Evolutionary conservation across 1,284 basidiomycete species (phyloP).

Genomic region (Papiliotrema laurentii): DNA sequence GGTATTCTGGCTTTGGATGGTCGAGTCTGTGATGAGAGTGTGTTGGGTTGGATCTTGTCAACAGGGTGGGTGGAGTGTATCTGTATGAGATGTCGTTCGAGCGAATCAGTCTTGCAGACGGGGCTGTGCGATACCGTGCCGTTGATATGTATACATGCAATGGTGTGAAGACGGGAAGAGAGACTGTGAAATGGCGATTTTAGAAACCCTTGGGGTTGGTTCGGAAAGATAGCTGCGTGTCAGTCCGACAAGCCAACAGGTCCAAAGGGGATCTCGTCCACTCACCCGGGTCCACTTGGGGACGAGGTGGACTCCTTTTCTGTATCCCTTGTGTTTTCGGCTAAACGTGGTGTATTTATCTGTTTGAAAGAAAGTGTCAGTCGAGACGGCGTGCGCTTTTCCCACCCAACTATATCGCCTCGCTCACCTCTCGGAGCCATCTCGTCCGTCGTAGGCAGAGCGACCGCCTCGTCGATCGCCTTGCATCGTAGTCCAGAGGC

Average conservation of each 20-base stretch:
- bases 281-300: constrained; percentile 88
- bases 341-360: constrained; percentile 97
- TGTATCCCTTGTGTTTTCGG: constrained; percentile 63
- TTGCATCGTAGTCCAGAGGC: constrained; percentile 71
- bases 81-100: neutral
- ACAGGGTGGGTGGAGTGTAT: neutral
- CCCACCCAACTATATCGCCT: neutral
- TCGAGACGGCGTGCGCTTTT: no score
- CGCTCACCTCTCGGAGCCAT: constrained; percentile 50
- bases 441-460: constrained; percentile 46
- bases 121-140: neutral
- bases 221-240: constrained; percentile 2
- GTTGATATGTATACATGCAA: neutral
- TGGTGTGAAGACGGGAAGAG: neutral
- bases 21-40: neutral
- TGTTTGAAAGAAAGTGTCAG: no score
- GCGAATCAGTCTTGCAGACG: neutral
- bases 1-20: neutral
- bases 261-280: constrained; percentile 10
- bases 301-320: constrained; percentile 94
- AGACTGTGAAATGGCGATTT: neutral
- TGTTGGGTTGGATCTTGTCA: neutral
- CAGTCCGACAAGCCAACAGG: neutral
- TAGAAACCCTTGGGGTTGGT: constrained; percentile 7
- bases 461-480: constrained; percentile 42